A percentile compares a stretch with the other conserved stretches of the same genome.
These are phyloP conservation scores for Combretum micranthum DNA, from an alignment of 345 rosid species.

Conservation along the genomic window DNA sequence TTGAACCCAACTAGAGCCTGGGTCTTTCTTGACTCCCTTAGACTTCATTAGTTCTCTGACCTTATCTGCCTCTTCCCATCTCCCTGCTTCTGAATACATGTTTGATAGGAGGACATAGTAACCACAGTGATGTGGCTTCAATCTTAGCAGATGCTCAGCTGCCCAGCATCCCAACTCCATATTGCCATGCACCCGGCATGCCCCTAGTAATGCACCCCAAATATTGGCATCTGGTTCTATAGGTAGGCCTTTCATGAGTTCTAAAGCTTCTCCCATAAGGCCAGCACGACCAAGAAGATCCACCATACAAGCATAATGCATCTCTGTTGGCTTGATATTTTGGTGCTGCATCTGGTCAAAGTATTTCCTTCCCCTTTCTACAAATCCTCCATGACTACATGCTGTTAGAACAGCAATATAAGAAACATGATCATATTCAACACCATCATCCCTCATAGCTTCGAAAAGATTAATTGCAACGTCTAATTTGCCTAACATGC, in stretches of 20 bases:
- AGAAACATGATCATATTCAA: slow-evolving; percentile 35
- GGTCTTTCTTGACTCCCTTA: slow-evolving; percentile 34
- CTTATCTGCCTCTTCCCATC: slow-evolving; percentile 45
- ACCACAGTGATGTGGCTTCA: slow-evolving; percentile 46
- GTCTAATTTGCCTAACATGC: slow-evolving; percentile 35
- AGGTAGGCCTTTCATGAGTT: slow-evolving; percentile 24
- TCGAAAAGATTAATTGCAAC: slow-evolving; percentile 32
- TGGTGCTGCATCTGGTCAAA: slow-evolving; percentile 28
- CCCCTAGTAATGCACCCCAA: slow-evolving; percentile 53
- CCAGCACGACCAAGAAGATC: slow-evolving; percentile 53
- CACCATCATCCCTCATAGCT: slow-evolving; percentile 29
- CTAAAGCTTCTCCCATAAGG: slow-evolving; percentile 29
- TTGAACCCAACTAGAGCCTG: slow-evolving; percentile 55
- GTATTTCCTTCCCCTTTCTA: slow-evolving; percentile 35
- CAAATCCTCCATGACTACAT: slow-evolving; percentile 45
- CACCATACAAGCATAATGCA: slow-evolving; percentile 53
- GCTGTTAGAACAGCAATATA: slow-evolving; percentile 40
- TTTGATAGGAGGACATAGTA: slow-evolving; percentile 41
- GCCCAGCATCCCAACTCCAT: slow-evolving; percentile 44
- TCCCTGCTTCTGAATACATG: slow-evolving; percentile 40
- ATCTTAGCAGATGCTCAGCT: slow-evolving; percentile 38
- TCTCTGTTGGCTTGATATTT: slow-evolving; percentile 24
- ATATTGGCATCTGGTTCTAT: slow-evolving; percentile 31
- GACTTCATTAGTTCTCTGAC: slow-evolving; percentile 42
- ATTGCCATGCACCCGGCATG: slow-evolving; percentile 38